Evolutionary conservation across 2,329 filamentous ascomycete genomes (phyloP), one percentile per base, ranked within the genome.

Genomic region (Aspergillus eucalypticola): DNA sequence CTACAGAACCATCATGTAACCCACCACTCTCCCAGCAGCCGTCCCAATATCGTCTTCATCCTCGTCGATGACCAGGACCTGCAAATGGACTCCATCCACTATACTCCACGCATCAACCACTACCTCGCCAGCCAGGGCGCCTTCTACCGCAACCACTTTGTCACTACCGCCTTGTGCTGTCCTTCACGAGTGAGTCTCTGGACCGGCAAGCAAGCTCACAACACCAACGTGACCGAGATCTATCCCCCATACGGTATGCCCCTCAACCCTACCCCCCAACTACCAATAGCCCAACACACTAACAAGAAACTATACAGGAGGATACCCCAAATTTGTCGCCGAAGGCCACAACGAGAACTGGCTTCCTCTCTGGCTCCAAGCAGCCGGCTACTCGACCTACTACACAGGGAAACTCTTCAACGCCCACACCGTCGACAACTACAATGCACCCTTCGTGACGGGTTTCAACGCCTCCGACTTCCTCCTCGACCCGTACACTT

Each of bases 61-160:
- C 74, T 89, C 48, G 87, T 85, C 0, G 87, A 90, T 64, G 87
- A 90, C 64, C 87, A 89, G 66, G 87, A 89, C 67, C 70, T 84
- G 4, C 82, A 84, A 21, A 77, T 89, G 67, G 75, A 84, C 49
- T 88, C 86, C 0, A 66, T 88, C 3, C 76, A 83, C 1, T 87
- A 87, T 59, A 86, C 86, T 81, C 84, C 84, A 0, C 74, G 69
- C 87, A 0, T 76, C 81, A 59, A 66, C 57, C 81, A 85, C 64
- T 78, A 88, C 65, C 67, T 90, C 0, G 68, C 78, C 4, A 74
- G 84, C 0, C 73, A 84, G 54, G 88, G 87, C 0, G 87, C 84
- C 0, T 78, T 78, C 1, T 90, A 83, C 62, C 74, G 76, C 42
- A 82, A 82, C n/a, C 88, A 90, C 65, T 90, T 84, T 61, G 87